Percentiles rank a stretch among this genome's conserved stretches.
Conservation (phyloP, 2,329 filamentous ascomycete species). For the Ophioceras dolichostomum region DNA sequence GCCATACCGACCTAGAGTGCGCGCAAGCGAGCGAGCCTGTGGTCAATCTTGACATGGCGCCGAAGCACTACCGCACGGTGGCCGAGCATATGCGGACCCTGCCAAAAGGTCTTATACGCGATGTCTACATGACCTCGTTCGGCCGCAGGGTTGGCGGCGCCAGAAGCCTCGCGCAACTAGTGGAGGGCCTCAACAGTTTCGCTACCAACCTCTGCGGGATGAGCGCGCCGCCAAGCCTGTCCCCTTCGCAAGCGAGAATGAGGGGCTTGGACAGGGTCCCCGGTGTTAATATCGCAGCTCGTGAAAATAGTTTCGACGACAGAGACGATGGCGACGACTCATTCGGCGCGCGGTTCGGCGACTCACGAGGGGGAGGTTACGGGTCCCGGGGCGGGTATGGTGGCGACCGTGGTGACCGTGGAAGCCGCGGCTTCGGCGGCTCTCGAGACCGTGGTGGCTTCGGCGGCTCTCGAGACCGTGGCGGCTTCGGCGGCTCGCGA, state of each 20-base stretch:
- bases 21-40: too few relatives aligned
- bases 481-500: conserved; percentile 8
- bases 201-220: conserved; percentile 37
- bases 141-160: too few relatives aligned
- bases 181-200: conserved; percentile 43
- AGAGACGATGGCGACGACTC: too few relatives aligned
- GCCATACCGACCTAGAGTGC: conserved; percentile 35
- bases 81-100: conserved; percentile 21
- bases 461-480: conserved; percentile 8
- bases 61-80: background rate
- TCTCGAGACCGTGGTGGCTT: background rate
- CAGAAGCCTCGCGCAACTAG: conserved; percentile 21
- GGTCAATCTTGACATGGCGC: conserved; percentile 24
- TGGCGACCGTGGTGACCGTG: conserved; percentile 8
- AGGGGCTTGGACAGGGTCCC: background rate
- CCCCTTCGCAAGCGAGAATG: background rate
- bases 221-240: conserved; percentile 30
- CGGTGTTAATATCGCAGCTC: background rate
- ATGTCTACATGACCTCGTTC: conserved; percentile 45
- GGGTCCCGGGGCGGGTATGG: conserved; percentile 6
- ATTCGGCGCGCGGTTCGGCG: too few relatives aligned
- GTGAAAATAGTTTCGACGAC: too few relatives aligned
- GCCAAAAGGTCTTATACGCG: conserved; percentile 25
- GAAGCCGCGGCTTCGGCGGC: conserved; percentile 4
- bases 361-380: conserved; percentile 3